Percentiles rank a stretch among this genome's conserved stretches.
These are phyloP conservation scores for Alliaria petiolata DNA, from an alignment of 345 rosid genomes.

Conservation along the genomic window DNA sequence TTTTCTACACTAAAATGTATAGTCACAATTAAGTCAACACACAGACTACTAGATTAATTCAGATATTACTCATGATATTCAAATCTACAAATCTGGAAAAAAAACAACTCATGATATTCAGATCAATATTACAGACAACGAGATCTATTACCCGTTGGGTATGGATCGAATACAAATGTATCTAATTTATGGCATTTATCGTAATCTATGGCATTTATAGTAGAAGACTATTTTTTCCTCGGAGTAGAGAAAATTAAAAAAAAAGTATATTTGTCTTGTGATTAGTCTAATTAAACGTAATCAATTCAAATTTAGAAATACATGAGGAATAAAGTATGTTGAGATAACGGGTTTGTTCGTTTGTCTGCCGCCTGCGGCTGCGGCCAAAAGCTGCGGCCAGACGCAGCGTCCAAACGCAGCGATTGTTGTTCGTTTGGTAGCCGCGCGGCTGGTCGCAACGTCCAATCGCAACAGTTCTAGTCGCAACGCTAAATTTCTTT, in stretches of 20 bases:
- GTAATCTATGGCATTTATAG: not conserved
- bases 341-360: too few relatives aligned
- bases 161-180: not conserved
- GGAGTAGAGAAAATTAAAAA: not conserved
- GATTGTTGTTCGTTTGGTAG: too few relatives aligned
- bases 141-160: not conserved
- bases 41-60: not conserved
- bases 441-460: too few relatives aligned
- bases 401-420: too few relatives aligned
- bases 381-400: too few relatives aligned
- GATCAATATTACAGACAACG: not conserved
- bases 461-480: too few relatives aligned
- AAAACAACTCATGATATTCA: not conserved
- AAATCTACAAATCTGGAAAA: too few relatives aligned
- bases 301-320: not conserved
- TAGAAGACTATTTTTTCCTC: not conserved
- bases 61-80: not conserved
- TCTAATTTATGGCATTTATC: not conserved
- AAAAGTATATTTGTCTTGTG: not conserved
- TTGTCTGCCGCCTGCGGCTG: too few relatives aligned
- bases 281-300: not conserved
- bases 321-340: not conserved
- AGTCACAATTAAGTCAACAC: not conserved
- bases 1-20: too few relatives aligned
- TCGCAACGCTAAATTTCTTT: too few relatives aligned